Conservation (phyloP, 1,284 basidiomycete species). For the Cystobasidium sp. region DNA sequence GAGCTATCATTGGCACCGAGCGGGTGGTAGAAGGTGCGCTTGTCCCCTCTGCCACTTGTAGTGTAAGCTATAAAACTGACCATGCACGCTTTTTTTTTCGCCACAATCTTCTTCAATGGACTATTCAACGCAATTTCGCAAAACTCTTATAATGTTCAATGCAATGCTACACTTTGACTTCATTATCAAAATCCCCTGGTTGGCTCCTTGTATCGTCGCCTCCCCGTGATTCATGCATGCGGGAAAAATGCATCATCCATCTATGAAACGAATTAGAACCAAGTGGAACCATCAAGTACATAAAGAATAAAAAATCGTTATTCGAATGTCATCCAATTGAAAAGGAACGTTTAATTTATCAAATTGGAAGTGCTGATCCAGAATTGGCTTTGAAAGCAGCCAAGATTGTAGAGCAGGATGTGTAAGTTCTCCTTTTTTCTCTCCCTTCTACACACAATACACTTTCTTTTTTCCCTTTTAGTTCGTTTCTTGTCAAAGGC, state of each 20-base stretch:
- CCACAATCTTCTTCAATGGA: not conserved
- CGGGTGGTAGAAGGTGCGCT: constrained; percentile 76
- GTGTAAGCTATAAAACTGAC: constrained; percentile 56
- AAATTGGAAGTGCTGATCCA: constrained; percentile 88
- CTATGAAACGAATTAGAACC: constrained; percentile 58
- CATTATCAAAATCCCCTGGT: no score
- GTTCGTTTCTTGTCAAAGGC: no score
- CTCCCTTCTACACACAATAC: not conserved
- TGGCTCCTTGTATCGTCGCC: no score
- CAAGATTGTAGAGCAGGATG: constrained; percentile 80
- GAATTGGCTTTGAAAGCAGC: constrained; percentile 90
- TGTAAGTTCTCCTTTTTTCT: constrained; percentile 56
- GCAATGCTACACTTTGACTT: no score
- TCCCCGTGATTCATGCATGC: no score
- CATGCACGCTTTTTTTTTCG: constrained; percentile 1
- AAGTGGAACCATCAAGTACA: constrained; percentile 88
- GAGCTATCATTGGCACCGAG: constrained; percentile 85
- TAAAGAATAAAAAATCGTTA: constrained; percentile 72
- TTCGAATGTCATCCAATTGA: constrained; percentile 94
- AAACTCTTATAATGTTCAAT: no score
- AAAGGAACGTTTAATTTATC: constrained; percentile 84
- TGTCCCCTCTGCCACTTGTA: not conserved
- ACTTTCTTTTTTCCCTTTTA: no score
- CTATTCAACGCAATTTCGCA: not conserved
- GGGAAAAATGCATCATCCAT: no score